These are phyloP conservation scores for Akanthomyces uredinophilus DNA, from an alignment of 2,329 filamentous ascomycete genomes.

Conservation along the genomic window DNA sequence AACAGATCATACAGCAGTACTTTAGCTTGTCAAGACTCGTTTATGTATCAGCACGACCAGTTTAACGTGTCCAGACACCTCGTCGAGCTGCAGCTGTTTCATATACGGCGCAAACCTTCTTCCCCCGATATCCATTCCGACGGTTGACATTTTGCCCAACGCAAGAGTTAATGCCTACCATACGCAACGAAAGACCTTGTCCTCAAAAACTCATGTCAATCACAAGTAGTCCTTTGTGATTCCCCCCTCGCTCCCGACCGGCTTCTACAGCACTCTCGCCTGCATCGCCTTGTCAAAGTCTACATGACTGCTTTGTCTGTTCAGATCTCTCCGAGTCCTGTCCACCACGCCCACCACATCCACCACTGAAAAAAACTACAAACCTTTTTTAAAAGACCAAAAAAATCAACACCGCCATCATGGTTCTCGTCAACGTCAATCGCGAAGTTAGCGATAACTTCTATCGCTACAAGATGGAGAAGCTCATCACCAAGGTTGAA, in stretches of 20 bases:
- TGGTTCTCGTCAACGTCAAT: constrained; percentile 98
- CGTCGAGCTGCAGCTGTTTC: constrained; percentile 95
- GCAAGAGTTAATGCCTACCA: constrained; percentile 54
- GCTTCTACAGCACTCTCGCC: neutral
- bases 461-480: constrained; percentile 99
- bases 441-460: constrained; percentile 97
- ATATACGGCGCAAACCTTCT: constrained; percentile 91
- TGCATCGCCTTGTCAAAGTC: constrained; percentile 3
- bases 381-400: neutral
- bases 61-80: constrained; percentile 92
- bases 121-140: constrained; percentile 84
- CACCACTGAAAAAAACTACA: constrained; percentile 3
- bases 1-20: constrained; percentile 9
- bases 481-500: constrained; percentile 97
- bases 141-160: constrained; percentile 62
- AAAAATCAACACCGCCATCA: constrained; percentile 53
- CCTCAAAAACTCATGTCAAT: constrained; percentile 52
- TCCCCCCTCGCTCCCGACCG: constrained; percentile 25
- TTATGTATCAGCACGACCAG: constrained; percentile 97
- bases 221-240: constrained; percentile 52
- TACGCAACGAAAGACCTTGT: constrained; percentile 42
- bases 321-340: constrained; percentile 15
- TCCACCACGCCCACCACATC: constrained; percentile 8
- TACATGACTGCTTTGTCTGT: constrained; percentile 13
- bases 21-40: constrained; percentile 38